Evolutionary conservation across 1,139 yeast species (phyloP).

Genomic region (Entelexis sorbosivorans): DNA sequence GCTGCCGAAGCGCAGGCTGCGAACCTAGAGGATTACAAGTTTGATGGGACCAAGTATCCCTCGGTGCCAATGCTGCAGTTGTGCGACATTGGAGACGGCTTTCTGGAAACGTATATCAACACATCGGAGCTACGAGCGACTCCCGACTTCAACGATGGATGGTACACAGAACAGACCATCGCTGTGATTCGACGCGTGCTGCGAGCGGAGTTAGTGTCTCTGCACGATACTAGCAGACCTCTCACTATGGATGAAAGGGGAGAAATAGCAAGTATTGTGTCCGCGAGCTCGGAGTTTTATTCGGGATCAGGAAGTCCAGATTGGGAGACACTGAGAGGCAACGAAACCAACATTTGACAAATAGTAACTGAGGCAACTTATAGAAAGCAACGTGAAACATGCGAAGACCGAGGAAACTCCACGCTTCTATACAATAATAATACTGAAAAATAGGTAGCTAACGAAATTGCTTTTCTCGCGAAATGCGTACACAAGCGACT

Average conservation of each 20-base stretch:
- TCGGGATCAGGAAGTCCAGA: no score
- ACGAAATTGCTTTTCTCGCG: no score
- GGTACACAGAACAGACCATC: conserved; percentile 58
- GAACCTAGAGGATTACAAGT: conserved; percentile 38
- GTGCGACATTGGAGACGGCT: conserved; percentile 68
- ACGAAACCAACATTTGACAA: not conserved
- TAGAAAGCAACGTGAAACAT: no score
- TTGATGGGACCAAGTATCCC: conserved; percentile 65
- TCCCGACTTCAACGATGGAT: conserved; percentile 46
- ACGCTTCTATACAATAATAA: no score
- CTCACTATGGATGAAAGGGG: not conserved
- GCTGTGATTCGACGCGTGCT: conserved; percentile 56
- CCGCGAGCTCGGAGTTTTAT: no score
- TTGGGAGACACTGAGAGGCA: not conserved
- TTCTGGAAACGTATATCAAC: conserved; percentile 42
- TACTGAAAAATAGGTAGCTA: no score
- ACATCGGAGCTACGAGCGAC: conserved; percentile 30
- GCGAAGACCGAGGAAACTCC: no score
- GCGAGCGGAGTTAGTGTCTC: conserved; percentile 58
- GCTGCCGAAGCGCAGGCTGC: not conserved
- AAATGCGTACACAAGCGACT: no score
- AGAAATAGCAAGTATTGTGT: not conserved
- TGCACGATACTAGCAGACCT: conserved; percentile 25
- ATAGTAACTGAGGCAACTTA: no score
- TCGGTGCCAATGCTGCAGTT: conserved; percentile 62